phyloP scores from a whole-genome alignment of 2,329 filamentous ascomycete species.

The Aspergillus viridinutans region DNA sequence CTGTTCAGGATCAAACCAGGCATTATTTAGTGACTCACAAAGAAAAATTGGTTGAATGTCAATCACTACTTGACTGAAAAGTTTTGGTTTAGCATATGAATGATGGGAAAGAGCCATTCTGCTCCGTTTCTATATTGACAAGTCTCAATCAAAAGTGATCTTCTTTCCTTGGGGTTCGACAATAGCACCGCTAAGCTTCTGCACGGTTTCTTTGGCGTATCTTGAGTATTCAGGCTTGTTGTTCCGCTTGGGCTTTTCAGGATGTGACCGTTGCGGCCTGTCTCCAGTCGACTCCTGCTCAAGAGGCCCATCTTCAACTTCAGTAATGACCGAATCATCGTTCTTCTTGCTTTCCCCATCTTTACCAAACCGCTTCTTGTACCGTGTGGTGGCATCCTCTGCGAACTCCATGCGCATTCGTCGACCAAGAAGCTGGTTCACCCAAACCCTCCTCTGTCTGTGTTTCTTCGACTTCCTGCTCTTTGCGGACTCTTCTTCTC shows the following conservation, averaged over 20 bases:
- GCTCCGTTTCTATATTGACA: background rate
- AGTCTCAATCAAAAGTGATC: constrained; percentile 66
- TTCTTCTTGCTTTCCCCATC: constrained; percentile 47
- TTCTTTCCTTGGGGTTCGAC: constrained; percentile 77
- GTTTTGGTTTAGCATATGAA: background rate
- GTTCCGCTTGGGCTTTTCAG: constrained; percentile 21
- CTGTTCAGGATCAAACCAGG: background rate
- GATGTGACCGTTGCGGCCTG: constrained; percentile 13
- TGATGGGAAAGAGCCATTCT: background rate
- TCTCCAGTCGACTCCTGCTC: constrained; percentile 1
- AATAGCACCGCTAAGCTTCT: constrained; percentile 71
- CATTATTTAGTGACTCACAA: background rate
- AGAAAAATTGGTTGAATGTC: background rate
- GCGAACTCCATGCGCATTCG: constrained; percentile 86
- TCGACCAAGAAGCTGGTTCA: constrained; percentile 77
- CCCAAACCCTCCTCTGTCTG: constrained; percentile 63
- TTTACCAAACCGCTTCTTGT: constrained; percentile 91
- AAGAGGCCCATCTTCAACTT: constrained; percentile 13
- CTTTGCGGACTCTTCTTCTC: constrained; percentile 36
- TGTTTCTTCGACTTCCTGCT: constrained; percentile 36
- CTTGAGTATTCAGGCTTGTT: constrained; percentile 40
- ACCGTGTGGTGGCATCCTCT: constrained; percentile 81
- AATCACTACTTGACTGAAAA: background rate
- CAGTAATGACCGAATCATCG: constrained; percentile 6
- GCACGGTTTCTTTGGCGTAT: constrained; percentile 50